Percentiles rank a stretch among this genome's conserved stretches.
These are phyloP conservation scores for Mallotus nudiflorus DNA, from an alignment of 345 rosid genomes.

Conservation along the genomic window DNA sequence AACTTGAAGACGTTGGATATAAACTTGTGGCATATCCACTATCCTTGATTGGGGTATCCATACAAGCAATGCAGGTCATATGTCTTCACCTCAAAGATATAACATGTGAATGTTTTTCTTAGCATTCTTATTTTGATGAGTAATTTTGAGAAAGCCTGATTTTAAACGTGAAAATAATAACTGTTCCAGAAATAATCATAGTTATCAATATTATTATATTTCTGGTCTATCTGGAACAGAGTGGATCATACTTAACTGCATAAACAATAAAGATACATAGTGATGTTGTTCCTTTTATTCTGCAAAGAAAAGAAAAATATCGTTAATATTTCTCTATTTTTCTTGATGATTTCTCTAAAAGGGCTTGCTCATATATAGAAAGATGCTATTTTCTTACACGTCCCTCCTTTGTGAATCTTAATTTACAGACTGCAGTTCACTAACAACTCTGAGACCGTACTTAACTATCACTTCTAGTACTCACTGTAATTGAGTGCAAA, in stretches of 20 bases:
- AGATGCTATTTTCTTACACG: neutral
- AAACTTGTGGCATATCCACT: constrained; percentile 83
- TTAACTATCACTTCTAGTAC: neutral
- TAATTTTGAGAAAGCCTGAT: neutral
- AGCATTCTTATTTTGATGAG: neutral
- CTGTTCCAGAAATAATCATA: neutral
- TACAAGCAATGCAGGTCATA: constrained; percentile 88
- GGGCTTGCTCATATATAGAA: neutral
- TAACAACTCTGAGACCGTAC: neutral
- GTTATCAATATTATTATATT: neutral
- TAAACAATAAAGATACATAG: neutral
- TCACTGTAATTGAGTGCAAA: neutral
- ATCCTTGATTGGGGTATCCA: constrained; percentile 82
- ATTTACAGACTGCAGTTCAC: neutral
- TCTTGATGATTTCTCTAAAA: neutral
- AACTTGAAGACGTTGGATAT: constrained; percentile 81
- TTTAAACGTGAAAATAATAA: neutral
- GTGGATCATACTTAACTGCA: neutral
- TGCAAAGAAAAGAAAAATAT: neutral
- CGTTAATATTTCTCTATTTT: neutral
- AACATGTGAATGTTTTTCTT: neutral
- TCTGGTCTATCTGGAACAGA: neutral
- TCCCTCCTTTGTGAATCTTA: neutral
- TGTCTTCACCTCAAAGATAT: constrained; percentile 3
- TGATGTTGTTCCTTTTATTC: neutral